These are phyloP conservation scores for Fusarium sp. DNA, from an alignment of 2,329 filamentous ascomycete species.

Conservation along the genomic window DNA sequence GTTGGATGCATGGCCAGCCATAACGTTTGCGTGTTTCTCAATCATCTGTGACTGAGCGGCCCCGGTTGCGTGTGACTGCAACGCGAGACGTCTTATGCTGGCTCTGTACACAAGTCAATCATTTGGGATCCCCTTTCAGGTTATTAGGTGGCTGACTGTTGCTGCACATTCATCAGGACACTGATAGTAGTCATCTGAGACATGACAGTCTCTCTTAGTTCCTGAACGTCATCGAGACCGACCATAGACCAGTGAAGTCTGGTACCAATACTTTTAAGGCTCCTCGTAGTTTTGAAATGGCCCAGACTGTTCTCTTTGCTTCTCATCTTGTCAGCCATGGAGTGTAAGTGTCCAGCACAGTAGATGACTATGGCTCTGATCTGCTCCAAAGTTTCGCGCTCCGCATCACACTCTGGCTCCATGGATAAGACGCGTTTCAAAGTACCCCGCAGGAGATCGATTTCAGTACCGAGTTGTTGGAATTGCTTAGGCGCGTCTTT, in stretches of 20 bases:
- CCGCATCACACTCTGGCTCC: not conserved
- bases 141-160: not conserved
- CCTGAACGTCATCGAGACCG: not conserved
- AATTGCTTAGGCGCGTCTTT: not conserved
- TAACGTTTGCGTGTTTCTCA: not conserved
- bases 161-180: not conserved
- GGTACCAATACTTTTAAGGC: rapidly evolving
- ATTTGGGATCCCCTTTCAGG: too few relatives aligned
- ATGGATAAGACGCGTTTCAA: not conserved
- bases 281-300: not conserved
- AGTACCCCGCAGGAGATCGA: not conserved
- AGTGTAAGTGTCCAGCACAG: not conserved
- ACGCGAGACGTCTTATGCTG: too few relatives aligned
- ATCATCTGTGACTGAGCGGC: too few relatives aligned
- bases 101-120: too few relatives aligned
- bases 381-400: not conserved
- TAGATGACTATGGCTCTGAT: not conserved
- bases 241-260: not conserved
- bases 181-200: not conserved
- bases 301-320: not conserved
- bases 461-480: not conserved
- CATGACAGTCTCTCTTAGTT: not conserved
- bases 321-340: not conserved
- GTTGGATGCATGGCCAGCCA: not conserved
- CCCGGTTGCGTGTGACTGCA: too few relatives aligned